Conservation (phyloP, 2,329 filamentous ascomycete species). For the Arachnomyces sp. region DNA sequence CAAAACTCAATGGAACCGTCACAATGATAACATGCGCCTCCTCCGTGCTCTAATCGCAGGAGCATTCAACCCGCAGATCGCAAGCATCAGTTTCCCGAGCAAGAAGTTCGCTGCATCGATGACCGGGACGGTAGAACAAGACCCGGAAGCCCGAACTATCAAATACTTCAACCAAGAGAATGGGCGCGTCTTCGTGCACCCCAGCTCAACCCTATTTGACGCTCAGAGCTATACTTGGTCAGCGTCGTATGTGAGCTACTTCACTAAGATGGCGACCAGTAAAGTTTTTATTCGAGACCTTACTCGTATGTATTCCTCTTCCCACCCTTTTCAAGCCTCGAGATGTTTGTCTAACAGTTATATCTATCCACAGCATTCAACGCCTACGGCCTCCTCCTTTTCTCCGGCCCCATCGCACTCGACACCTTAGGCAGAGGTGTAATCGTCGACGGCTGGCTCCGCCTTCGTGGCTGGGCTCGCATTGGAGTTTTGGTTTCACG, state of each 20-base stretch:
- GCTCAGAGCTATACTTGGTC: conserved; percentile 67
- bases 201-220: conserved; percentile 76
- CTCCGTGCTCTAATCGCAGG: conserved; percentile 64
- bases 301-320: conserved; percentile 59
- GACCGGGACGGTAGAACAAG: conserved; percentile 82
- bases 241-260: conserved; percentile 77
- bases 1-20: conserved; percentile 31
- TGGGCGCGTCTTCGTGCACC: conserved; percentile 86
- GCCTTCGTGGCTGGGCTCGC: conserved; percentile 81
- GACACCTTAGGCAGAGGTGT: conserved; percentile 82
- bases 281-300: conserved; percentile 89
- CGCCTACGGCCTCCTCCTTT: conserved; percentile 77
- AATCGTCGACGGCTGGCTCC: conserved; percentile 84
- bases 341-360: background rate
- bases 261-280: conserved; percentile 80
- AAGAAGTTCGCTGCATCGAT: conserved; percentile 88
- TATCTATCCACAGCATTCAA: conserved; percentile 55
- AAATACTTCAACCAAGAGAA: conserved; percentile 85
- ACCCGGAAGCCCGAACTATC: conserved; percentile 85
- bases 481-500: conserved; percentile 84
- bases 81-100: conserved; percentile 85
- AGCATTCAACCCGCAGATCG: conserved; percentile 76
- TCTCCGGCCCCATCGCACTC: conserved; percentile 73
- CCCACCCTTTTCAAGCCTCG: background rate
- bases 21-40: conserved; percentile 38